Percentiles rank a stretch among this genome's conserved stretches.
phyloP scores from a whole-genome alignment of 495 filamentous ascomycete genomes.

The Annulohypoxylon moriforme region DNA sequence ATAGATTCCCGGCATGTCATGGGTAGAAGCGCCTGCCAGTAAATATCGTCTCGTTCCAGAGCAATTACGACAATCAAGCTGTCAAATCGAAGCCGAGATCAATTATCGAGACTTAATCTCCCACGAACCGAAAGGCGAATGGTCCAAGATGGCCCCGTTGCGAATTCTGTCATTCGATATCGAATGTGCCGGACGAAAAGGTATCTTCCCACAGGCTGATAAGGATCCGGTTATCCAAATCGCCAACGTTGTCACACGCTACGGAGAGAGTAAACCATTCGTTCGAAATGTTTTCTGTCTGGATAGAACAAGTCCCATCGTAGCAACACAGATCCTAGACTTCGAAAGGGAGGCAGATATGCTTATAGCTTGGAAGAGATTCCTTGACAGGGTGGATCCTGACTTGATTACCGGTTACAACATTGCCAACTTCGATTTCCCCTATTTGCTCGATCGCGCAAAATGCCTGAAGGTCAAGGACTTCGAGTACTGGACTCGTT shows the following conservation, averaged over 20 bases:
- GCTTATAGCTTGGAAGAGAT: constrained; percentile 89
- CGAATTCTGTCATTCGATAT: constrained; percentile 97
- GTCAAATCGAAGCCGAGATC: constrained; percentile 91
- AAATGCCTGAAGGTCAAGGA: constrained; percentile 77
- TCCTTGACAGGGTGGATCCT: constrained; percentile 90
- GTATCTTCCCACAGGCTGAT: constrained; percentile 93
- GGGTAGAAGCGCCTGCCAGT: constrained; percentile 85
- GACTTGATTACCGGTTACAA: constrained; percentile 99
- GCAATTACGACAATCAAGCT: constrained; percentile 80
- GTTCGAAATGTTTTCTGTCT: constrained; percentile 96
- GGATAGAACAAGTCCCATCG: constrained; percentile 89
- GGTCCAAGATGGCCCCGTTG: constrained; percentile 97
- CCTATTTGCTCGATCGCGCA: constrained; percentile 92
- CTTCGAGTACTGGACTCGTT: constrained; percentile 88
- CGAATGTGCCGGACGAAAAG: constrained; percentile 96
- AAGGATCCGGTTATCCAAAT: constrained; percentile 98
- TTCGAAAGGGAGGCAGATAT: constrained; percentile 84
- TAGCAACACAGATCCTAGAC: constrained; percentile 91
- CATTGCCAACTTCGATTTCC: constrained; percentile 98
- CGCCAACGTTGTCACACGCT: constrained; percentile 95
- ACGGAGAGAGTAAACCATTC: constrained; percentile 95
- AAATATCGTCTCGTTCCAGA: constrained; percentile 74
- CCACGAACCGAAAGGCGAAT: constrained; percentile 91
- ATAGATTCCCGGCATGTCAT: constrained; percentile 92
- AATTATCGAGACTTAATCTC: constrained; percentile 86